Evolutionary conservation across 495 filamentous ascomycete species (phyloP).

Genomic region (Neurospora sp.): DNA sequence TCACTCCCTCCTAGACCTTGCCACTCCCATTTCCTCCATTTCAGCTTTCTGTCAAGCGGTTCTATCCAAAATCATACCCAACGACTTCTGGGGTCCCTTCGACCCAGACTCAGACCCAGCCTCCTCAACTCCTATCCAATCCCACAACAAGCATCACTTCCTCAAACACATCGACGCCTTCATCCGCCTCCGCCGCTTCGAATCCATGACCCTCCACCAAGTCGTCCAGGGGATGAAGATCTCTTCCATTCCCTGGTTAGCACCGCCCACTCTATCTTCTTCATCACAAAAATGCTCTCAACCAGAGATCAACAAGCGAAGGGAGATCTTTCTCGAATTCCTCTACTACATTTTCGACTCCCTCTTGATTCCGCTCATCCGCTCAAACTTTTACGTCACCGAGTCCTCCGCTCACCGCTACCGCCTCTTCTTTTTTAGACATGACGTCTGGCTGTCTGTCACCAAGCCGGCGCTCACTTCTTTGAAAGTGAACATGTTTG

Average conservation of each 20-base stretch:
- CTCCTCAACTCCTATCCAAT: conserved; percentile 19
- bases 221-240: too few relatives aligned
- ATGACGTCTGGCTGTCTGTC: conserved; percentile 77
- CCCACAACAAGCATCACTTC: conserved; percentile 49
- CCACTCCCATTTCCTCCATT: conserved; percentile 57
- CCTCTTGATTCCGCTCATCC: conserved; percentile 76
- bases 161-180: conserved; percentile 65
- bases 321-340: too few relatives aligned
- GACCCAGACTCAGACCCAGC: background rate
- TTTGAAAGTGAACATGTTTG: conserved; percentile 67
- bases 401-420: conserved; percentile 68
- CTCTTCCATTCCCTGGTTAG: too few relatives aligned
- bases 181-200: conserved; percentile 66
- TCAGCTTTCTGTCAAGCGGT: conserved; percentile 84
- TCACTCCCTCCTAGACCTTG: conserved; percentile 52
- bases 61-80: conserved; percentile 63
- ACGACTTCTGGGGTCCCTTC: conserved; percentile 56
- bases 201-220: conserved; percentile 70
- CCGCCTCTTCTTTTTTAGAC: conserved; percentile 85
- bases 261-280: too few relatives aligned
- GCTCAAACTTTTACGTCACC: conserved; percentile 85
- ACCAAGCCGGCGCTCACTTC: conserved; percentile 57
- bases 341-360: conserved; percentile 60
- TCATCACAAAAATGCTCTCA: too few relatives aligned
- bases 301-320: too few relatives aligned